phyloP scores from a whole-genome alignment of 208 protist species.

The Crithidia thermophila region DNA sequence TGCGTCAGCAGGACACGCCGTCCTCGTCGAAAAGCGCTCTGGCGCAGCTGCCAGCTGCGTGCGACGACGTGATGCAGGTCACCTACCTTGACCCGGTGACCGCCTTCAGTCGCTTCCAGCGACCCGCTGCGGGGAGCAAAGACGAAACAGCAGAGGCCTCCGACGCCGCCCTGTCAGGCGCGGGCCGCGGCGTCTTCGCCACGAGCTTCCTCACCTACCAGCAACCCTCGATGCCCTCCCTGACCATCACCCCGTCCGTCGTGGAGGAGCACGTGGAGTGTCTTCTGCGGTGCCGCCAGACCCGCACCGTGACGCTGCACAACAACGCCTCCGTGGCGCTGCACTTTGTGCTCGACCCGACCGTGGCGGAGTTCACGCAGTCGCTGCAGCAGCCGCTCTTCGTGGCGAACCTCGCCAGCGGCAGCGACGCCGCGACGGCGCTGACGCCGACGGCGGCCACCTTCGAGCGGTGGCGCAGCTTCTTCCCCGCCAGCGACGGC shows the following conservation, averaged over 20 bases:
- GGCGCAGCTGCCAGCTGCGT: neutral
- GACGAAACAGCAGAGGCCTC: neutral
- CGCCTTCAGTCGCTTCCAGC: conserved; percentile 24
- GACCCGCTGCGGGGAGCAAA: neutral
- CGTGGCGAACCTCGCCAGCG: neutral
- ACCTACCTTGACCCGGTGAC: conserved; percentile 32
- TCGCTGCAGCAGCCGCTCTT: conserved; percentile 15
- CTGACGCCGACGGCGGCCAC: conserved; percentile 11
- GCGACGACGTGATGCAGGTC: conserved; percentile 18
- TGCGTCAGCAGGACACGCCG: neutral
- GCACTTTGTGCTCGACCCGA: conserved; percentile 79
- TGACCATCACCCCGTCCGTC: conserved; percentile 60
- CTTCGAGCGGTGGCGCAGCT: conserved; percentile 35
- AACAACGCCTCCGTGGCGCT: conserved; percentile 73
- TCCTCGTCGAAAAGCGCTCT: neutral
- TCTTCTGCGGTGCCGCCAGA: conserved; percentile 63
- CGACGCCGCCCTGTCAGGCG: too few relatives aligned
- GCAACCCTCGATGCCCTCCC: conserved; percentile 55
- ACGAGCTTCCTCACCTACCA: conserved; percentile 81
- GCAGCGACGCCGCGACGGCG: neutral
- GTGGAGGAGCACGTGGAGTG: conserved; percentile 84
- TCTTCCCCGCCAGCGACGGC: conserved; percentile 29
- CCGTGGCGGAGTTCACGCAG: conserved; percentile 36
- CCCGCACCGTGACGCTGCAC: conserved; percentile 71
- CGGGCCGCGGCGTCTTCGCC: conserved; percentile 63